Conservation (phyloP, 2,329 filamentous ascomycete genomes). For the Metarhizium album region DNA sequence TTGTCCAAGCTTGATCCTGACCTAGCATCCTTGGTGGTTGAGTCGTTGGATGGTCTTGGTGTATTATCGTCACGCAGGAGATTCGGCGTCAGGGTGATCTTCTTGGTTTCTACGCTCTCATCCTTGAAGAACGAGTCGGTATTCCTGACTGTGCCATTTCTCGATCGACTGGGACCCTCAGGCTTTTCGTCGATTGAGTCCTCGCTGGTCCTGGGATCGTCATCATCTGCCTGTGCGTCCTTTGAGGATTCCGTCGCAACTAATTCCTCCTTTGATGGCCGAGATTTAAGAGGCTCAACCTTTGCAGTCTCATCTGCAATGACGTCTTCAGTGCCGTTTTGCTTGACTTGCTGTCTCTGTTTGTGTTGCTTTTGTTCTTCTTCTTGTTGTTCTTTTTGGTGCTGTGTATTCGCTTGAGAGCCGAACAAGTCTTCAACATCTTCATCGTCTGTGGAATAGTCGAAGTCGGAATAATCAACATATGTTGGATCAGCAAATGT, state of each 20-base stretch:
- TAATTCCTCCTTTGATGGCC: slow-evolving; percentile 29
- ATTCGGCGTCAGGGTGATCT: slow-evolving; percentile 93
- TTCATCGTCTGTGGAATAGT: slow-evolving; percentile 71
- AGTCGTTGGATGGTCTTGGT: slow-evolving; percentile 40
- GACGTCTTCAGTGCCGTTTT: slow-evolving; percentile 16
- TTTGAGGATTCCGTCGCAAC: slow-evolving; percentile 24
- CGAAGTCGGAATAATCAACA: slow-evolving; percentile 76
- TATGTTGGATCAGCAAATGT: slow-evolving; percentile 78
- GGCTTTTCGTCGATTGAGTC: slow-evolving; percentile 51
- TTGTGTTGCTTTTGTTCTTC: slow-evolving; percentile 21
- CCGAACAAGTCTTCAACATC: slow-evolving; percentile 36
- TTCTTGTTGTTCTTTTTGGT: slow-evolving; percentile 20
- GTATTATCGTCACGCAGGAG: slow-evolving; percentile 71
- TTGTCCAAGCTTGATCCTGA: slow-evolving; percentile 65
- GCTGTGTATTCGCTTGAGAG: slow-evolving; percentile 18
- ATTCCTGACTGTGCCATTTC: slow-evolving; percentile 79
- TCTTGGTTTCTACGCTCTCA: slow-evolving; percentile 88
- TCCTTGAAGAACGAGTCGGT: slow-evolving; percentile 98
- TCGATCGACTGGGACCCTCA: slow-evolving; percentile 50
- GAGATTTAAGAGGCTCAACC: slow-evolving; percentile 44
- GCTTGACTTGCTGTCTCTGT: slow-evolving; percentile 15
- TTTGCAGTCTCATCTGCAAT: slow-evolving; percentile 41
- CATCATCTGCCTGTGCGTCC: slow-evolving; percentile 20
- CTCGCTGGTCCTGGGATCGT: slow-evolving; percentile 43
- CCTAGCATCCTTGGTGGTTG: slow-evolving; percentile 36